A percentile compares a stretch with the other conserved stretches of the same genome.
Evolutionary conservation across 768 basidiomycete species (phyloP).

Genomic region (Exidia glandulosa): DNA sequence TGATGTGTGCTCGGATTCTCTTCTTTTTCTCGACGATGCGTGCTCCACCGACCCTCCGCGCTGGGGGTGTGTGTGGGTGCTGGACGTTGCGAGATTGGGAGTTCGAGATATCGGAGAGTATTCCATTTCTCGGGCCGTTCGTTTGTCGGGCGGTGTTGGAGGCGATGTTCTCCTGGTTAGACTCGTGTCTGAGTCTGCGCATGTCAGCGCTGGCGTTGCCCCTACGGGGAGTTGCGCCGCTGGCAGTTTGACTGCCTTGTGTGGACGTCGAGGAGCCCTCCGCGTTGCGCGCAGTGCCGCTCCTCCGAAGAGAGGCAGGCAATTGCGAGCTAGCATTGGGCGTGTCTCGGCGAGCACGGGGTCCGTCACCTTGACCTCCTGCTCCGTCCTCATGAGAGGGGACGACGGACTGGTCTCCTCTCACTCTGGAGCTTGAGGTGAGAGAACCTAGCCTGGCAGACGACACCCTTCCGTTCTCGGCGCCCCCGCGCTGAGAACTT

Average conservation of each 20-base stretch:
- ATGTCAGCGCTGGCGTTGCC: no score
- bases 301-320: neutral
- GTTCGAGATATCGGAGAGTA: neutral
- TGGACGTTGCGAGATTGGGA: neutral
- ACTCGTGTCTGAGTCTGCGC: no score
- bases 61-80: no score
- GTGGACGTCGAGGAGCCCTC: no score
- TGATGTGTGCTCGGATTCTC: neutral
- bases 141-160: no score
- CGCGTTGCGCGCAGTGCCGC: neutral
- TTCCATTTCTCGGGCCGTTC: no score
- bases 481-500: neutral
- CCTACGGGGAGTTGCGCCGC: no score
- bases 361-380: neutral
- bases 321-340: neutral
- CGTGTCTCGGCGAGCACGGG: neutral
- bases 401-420: neutral
- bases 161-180: no score
- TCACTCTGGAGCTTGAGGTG: neutral
- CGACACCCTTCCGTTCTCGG: neutral
- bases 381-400: neutral
- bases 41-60: neutral
- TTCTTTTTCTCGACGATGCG: neutral
- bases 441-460: neutral
- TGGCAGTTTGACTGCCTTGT: no score